Evolutionary conservation across 1,284 basidiomycete genomes (phyloP), one percentile per base, ranked within the genome.

Genomic region (Malassezia globosa): DNA sequence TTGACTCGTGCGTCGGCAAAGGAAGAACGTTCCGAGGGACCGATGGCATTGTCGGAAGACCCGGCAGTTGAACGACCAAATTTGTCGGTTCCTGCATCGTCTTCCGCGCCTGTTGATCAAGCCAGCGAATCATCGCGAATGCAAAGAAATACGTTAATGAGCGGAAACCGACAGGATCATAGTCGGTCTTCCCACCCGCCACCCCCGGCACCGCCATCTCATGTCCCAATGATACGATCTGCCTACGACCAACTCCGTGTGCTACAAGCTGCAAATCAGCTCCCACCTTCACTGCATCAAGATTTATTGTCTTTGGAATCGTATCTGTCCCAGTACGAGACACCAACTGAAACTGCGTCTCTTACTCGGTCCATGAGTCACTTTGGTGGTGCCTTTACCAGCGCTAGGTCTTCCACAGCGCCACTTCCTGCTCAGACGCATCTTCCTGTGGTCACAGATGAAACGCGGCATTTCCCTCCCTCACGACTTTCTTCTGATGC

Each of bases 401-500:
- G 46, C 29, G 54, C 58, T 0, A 55, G 59, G 21, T 65, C 61
- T 5, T 57, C 55, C 0, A 56, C 46, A 1, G 63, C 63, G 27
- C 63, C 63, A 3, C 37, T 58, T 14, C 63, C 63, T 10, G 53
- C 53, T 1, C 60, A 56, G 21, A 42, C 54, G 8, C 51, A 33
- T 14, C 27, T 65, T 40, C 63, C 63, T 7, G 54, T 55, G 16
- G 56, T 65, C 42, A 65, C 63, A 25, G 61, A 61, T 31, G 63
- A 55, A 0, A 65, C 63, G 5, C 55, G 63, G 2, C 63, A 65
- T 27, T 65, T 65, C 42, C 63, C 61, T 13, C 61, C 59, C 16
- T 18, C 39, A 1, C 26, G 13, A 11, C 10, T 19, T 31, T 13
- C 29, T 2, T 2, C 4, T 13, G 29, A n/a, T n/a, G n/a, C n/a